These are phyloP conservation scores for Citrus glauca DNA, from an alignment of 345 rosid species.

Conservation along the genomic window DNA sequence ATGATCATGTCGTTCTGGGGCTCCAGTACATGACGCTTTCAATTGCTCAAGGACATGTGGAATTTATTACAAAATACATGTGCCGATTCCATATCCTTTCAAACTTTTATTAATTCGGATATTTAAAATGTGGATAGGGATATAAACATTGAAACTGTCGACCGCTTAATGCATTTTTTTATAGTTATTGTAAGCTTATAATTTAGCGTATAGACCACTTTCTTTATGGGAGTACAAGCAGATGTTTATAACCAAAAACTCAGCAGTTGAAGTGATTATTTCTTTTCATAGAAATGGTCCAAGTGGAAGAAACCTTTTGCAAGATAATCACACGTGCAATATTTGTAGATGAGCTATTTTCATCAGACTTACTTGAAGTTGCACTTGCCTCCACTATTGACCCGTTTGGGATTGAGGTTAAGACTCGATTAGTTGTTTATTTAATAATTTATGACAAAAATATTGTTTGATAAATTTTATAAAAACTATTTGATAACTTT, in stretches of 20 bases:
- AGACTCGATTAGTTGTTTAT: too few species aligned
- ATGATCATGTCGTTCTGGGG: not conserved
- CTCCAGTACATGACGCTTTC: not conserved
- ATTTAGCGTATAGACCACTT: not conserved
- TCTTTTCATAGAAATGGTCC: not conserved
- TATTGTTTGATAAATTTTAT: too few species aligned
- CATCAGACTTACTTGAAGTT: not conserved
- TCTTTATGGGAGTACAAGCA: not conserved
- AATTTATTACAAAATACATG: not conserved
- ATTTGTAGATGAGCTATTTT: not conserved
- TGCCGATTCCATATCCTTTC: not conserved
- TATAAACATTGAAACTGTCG: not conserved
- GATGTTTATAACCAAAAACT: not conserved
- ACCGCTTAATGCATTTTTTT: not conserved
- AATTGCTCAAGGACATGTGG: not conserved
- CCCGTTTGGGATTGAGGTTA: too few species aligned
- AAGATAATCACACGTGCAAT: not conserved
- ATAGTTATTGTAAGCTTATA: not conserved
- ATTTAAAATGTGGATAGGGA: not conserved
- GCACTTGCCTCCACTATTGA: too few species aligned
- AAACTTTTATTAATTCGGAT: too few species aligned
- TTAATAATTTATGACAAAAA: too few species aligned
- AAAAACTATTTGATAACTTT: too few species aligned
- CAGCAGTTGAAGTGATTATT: not conserved
- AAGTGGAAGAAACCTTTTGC: not conserved